Evolutionary conservation across 2,329 filamentous ascomycete species (phyloP).

Genomic region (Amauroascus verrucosus): DNA sequence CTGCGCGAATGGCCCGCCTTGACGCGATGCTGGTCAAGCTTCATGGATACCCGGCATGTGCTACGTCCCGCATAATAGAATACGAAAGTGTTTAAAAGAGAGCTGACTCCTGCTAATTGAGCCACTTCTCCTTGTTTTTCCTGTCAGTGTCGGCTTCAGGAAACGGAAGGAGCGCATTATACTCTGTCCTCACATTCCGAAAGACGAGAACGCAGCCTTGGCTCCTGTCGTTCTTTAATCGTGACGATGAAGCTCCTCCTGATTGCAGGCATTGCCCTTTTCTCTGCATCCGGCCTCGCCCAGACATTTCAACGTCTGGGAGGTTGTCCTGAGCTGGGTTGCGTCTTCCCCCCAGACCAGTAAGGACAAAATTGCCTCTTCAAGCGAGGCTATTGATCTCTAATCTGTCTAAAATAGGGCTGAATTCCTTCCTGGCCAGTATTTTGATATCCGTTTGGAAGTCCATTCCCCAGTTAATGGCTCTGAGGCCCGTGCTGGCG

Average conservation of each 20-base stretch:
- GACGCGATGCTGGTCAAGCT: neutral
- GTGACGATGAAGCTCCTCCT: conserved; percentile 22
- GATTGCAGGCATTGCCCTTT: conserved; percentile 20
- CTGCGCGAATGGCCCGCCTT: conserved; percentile 5
- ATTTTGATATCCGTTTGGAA: conserved; percentile 74
- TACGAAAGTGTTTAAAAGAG: conserved; percentile 8
- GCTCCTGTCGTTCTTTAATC: neutral
- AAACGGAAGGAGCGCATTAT: neutral
- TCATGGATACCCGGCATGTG: conserved; percentile 18
- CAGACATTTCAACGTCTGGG: conserved; percentile 49
- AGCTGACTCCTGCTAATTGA: neutral
- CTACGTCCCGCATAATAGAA: conserved; percentile 8
- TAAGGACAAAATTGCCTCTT: conserved; percentile 23
- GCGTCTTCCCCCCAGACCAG: conserved; percentile 50
- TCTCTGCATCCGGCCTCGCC: conserved; percentile 27
- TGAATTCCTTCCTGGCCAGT: conserved; percentile 74
- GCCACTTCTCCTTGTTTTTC: neutral
- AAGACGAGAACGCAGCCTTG: neutral
- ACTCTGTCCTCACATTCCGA: conserved; percentile 13
- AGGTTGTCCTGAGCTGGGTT: conserved; percentile 47
- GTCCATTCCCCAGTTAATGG: conserved; percentile 74
- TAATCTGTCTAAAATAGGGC: conserved; percentile 36
- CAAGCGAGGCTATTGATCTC: conserved; percentile 1
- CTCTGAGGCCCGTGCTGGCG: conserved; percentile 63
- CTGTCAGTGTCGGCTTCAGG: neutral